Base-by-base conservation (phyloP, 306 rosid genomes). In the Castanea crenata region DNA sequence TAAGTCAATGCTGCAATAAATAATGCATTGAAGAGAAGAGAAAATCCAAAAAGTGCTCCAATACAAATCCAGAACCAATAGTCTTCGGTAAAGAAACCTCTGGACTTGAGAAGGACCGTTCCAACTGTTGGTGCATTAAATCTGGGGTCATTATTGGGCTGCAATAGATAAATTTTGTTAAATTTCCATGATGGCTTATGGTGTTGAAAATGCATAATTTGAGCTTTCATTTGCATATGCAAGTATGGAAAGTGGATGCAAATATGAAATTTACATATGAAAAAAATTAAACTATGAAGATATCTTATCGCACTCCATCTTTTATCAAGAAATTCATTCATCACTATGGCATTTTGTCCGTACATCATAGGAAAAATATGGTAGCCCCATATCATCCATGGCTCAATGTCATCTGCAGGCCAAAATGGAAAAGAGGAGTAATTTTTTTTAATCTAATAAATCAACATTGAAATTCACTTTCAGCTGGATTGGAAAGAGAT, bases 301-400 rank as follows among this genome's bases (percentile, higher is more conserved):
- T 18, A 73, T 31, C 64, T 82, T 83, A 94, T 97, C 38, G 12
- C 5, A 41, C 84, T 86, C 96, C 97, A 94, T 86, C 97, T 86
- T 32, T 89, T 59, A 46, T 92, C 98, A 5, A 94, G 94, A 74
- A 94, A 94, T 55, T 90, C 98, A 49, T 92, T 92, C 31, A 90
- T 85, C 77, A 86, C 90, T 5, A 92, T 85, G 19, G 98, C 94
- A 83, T 89, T 94, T 52, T 94, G 98, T 80, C 97, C 97, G 72
- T 94, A 94, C 93, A 86, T 92, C 89, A 94, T 79, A 75, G 98
- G 98, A 73, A 92, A 90, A 12, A 74, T 20, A 57, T 89, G 92
- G 62, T 84, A 94, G 27, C 96, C 96, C 96, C 97, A 94, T 51
- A 76, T 52, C 91, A 89, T 79, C 96, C 97, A 94, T 51, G 91